phyloP scores from a whole-genome alignment of 805 yeast genomes.

The Nakazawaea laoshanensis region DNA sequence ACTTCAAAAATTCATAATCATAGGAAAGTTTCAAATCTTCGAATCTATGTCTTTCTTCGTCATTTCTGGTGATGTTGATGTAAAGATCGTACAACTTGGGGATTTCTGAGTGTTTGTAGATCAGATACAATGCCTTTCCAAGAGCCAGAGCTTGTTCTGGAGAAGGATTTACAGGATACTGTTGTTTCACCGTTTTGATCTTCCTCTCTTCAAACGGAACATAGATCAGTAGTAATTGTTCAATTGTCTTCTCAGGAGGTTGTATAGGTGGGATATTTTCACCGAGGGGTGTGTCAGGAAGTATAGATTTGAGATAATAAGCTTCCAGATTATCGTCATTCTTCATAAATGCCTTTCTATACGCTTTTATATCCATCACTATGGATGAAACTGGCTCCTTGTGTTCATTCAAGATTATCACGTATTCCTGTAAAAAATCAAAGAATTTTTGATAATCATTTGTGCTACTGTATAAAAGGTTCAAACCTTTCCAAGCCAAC shows the following conservation, averaged over 20 bases:
- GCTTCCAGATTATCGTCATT: constrained; percentile 21
- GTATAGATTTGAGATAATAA: constrained; percentile 36
- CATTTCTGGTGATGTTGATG: constrained; percentile 49
- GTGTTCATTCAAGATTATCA: constrained; percentile 25
- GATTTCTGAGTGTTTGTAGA: constrained; percentile 42
- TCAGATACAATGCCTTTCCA: constrained; percentile 34
- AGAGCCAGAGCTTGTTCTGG: constrained; percentile 29
- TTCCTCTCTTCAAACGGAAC: constrained; percentile 29
- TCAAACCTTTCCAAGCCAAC: constrained; percentile 78
- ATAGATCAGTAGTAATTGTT: constrained; percentile 31
- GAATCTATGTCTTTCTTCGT: constrained; percentile 40
- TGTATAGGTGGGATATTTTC: constrained; percentile 39
- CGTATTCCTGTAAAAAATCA: constrained; percentile 32
- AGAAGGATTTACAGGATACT: constrained; percentile 33
- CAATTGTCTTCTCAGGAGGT: constrained; percentile 34
- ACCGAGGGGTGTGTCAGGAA: constrained; percentile 51
- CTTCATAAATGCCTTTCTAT: constrained; percentile 28
- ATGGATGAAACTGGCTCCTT: constrained; percentile 41
- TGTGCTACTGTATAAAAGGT: constrained; percentile 31
- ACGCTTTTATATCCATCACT: constrained; percentile 35
- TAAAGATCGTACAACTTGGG: constrained; percentile 45
- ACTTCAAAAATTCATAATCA: constrained; percentile 42
- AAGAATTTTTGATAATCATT: constrained; percentile 38
- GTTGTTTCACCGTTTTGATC: constrained; percentile 36
- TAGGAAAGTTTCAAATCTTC: constrained; percentile 58